Evolutionary conservation across 805 yeast genomes (phyloP).

Genomic region (Yarrowia sp.): DNA sequence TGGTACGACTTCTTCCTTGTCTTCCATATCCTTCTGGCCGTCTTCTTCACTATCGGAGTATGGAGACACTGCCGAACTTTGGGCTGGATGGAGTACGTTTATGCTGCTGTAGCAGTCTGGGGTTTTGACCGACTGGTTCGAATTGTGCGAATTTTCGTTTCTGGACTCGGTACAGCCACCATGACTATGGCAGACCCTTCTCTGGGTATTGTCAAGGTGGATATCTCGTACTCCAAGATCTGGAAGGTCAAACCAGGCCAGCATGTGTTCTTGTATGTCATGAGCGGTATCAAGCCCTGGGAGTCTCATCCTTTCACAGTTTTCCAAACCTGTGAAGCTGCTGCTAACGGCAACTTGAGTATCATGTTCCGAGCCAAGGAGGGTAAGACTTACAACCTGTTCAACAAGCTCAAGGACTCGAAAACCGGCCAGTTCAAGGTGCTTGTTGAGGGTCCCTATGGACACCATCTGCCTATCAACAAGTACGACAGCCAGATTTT

Average conservation of each 20-base stretch:
- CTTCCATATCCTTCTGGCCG: conserved; percentile 58
- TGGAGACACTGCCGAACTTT: conserved; percentile 54
- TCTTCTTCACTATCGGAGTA: conserved; percentile 51
- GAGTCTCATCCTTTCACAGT: conserved; percentile 74
- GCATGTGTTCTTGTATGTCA: conserved; percentile 56
- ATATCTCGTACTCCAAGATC: conserved; percentile 28
- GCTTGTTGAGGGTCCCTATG: conserved; percentile 65
- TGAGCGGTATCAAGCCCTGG: conserved; percentile 53
- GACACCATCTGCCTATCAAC: conserved; percentile 44
- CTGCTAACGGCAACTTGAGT: not conserved
- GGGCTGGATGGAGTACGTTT: conserved; percentile 50
- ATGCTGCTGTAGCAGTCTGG: conserved; percentile 66
- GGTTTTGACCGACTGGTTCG: conserved; percentile 61
- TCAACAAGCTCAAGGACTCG: not conserved
- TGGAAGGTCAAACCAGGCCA: conserved; percentile 57
- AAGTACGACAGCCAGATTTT: conserved; percentile 44
- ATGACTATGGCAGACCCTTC: not conserved
- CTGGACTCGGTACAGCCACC: conserved; percentile 47
- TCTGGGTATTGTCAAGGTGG: conserved; percentile 28
- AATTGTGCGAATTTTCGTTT: conserved; percentile 50
- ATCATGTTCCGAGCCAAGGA: conserved; percentile 17
- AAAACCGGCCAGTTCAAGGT: conserved; percentile 37
- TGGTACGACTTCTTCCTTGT: conserved; percentile 61
- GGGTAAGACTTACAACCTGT: conserved; percentile 1
- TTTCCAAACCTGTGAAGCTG: conserved; percentile 26